Evolutionary conservation across 177 flowering plant genomes (phyloP).

Genomic region (Tripterygium wilfordii): DNA sequence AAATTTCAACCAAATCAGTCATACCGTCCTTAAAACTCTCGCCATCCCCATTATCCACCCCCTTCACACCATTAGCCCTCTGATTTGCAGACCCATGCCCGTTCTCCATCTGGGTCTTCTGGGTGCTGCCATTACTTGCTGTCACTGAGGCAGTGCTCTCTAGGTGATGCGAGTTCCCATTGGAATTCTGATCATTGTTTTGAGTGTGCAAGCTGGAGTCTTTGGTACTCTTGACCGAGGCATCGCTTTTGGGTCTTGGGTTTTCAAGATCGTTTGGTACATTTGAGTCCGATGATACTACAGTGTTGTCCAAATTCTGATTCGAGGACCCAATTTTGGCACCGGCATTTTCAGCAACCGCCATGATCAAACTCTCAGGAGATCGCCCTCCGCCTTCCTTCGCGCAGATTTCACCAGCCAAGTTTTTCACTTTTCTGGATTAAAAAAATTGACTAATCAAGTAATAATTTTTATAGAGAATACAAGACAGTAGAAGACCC

Average conservation of each 20-base stretch:
- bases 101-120: conserved; percentile 13
- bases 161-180: conserved; percentile 5
- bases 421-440: too few relatives aligned
- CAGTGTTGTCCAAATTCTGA: conserved; percentile 23
- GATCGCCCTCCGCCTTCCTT: too few relatives aligned
- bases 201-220: conserved; percentile 2
- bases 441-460: too few relatives aligned
- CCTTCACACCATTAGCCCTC: too few relatives aligned
- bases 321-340: conserved; percentile 13
- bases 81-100: too few relatives aligned
- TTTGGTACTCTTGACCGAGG: neutral
- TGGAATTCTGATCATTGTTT: conserved; percentile 8
- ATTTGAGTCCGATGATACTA: conserved; percentile 14
- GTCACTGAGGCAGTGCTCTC: neutral
- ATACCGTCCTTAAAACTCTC: conserved; percentile 41
- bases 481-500: too few relatives aligned
- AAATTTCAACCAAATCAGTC: conserved; percentile 58
- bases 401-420: too few relatives aligned
- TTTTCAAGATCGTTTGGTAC: conserved; percentile 11
- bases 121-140: conserved; percentile 8
- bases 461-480: too few relatives aligned
- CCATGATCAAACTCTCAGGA: conserved; percentile 30
- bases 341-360: conserved; percentile 35
- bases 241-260: conserved; percentile 14
- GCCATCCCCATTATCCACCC: conserved; percentile 13